These are phyloP conservation scores for Mortierella antarctica DNA, from an alignment of 192 early-diverging fungal species.

Conservation along the genomic window DNA sequence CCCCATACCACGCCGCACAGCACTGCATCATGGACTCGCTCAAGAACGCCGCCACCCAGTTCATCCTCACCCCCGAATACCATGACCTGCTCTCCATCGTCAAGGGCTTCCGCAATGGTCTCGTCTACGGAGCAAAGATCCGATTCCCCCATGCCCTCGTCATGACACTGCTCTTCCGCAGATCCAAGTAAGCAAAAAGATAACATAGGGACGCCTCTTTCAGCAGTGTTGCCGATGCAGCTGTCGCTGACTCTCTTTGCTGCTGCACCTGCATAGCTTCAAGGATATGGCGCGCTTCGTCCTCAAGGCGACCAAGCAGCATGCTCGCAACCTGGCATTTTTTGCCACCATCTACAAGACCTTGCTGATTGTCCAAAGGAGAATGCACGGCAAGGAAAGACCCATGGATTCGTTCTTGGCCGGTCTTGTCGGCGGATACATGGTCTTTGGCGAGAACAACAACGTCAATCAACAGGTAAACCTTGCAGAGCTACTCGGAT, in stretches of 20 bases:
- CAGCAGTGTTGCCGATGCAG: too few species aligned
- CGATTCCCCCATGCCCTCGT: conserved; percentile 97
- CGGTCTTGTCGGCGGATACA: conserved; percentile 90
- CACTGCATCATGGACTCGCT: conserved; percentile 35
- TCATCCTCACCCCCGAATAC: conserved; percentile 78
- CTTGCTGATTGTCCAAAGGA: conserved; percentile 80
- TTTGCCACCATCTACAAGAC: conserved; percentile 98
- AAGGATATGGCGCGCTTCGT: conserved; percentile 83
- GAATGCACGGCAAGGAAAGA: conserved; percentile 80
- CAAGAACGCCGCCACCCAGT: conserved; percentile 55
- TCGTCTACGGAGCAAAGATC: conserved; percentile 96
- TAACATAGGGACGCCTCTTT: too few species aligned
- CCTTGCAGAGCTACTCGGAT: background rate
- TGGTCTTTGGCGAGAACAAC: conserved; percentile 96
- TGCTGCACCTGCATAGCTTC: conserved; percentile 61
- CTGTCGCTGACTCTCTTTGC: background rate
- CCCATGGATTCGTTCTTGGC: conserved; percentile 88
- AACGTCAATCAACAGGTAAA: conserved; percentile 94
- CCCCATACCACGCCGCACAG: background rate
- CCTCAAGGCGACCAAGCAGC: conserved; percentile 87
- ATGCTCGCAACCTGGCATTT: conserved; percentile 87
- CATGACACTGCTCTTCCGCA: conserved; percentile 94
- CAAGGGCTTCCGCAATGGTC: conserved; percentile 94
- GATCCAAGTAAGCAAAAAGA: conserved; percentile 71
- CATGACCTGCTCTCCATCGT: conserved; percentile 86